These are phyloP conservation scores for Lachnellula cervina DNA, from an alignment of 2,329 filamentous ascomycete species.

Conservation along the genomic window DNA sequence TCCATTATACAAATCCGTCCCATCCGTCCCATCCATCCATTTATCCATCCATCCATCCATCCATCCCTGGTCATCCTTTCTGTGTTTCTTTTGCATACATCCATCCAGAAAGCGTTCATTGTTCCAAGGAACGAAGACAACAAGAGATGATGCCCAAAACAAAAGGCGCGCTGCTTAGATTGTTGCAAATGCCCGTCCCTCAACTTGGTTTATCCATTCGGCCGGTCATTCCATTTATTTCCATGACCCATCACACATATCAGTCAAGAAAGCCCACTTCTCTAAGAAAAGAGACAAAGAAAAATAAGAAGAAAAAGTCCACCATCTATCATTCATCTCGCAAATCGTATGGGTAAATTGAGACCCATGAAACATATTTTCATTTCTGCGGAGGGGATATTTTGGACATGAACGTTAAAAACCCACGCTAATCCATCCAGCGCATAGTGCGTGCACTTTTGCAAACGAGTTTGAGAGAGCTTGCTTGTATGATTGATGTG, in stretches of 20 bases:
- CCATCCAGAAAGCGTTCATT: too few species aligned
- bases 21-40: background rate
- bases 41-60: background rate
- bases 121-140: too few species aligned
- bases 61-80: too few species aligned
- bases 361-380: background rate
- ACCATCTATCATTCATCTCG: background rate
- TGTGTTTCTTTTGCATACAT: too few species aligned
- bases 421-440: too few species aligned
- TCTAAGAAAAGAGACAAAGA: background rate
- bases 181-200: background rate
- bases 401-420: constrained; percentile 3
- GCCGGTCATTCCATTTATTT: constrained; percentile 1
- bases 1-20: too few species aligned
- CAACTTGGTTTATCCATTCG: background rate
- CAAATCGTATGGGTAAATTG: background rate
- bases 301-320: background rate
- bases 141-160: background rate
- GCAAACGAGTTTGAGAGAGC: background rate
- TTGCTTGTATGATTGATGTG: background rate
- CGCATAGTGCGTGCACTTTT: background rate
- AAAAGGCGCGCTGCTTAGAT: background rate
- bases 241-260: background rate
- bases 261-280: background rate
- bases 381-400: background rate